phyloP scores from a whole-genome alignment of 139 green algal species.

The Gonium pectorale region DNA sequence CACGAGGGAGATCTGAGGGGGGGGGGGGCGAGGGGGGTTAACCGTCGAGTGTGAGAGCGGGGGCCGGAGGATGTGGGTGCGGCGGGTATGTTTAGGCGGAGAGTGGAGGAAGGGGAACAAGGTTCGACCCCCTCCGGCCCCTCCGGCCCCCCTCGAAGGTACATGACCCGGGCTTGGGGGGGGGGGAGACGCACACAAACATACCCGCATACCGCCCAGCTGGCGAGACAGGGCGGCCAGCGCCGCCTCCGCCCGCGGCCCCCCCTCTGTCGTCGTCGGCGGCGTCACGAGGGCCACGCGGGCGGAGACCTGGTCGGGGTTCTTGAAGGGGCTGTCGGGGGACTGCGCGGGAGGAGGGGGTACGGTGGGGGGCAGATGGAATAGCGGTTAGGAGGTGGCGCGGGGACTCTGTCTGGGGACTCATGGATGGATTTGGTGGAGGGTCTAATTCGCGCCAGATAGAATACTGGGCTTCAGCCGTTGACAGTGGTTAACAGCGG shows the following conservation, averaged over 20 bases:
- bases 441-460: not conserved
- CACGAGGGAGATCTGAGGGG: slow-evolving; percentile 7
- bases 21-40: no score
- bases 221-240: no score
- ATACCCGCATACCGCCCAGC: no score
- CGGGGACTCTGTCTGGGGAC: no score
- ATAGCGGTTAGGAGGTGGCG: not conserved
- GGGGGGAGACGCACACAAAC: no score
- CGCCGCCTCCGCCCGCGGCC: no score
- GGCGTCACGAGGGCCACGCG: slow-evolving; percentile 33
- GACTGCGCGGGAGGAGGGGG: slow-evolving; percentile 7
- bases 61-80: no score
- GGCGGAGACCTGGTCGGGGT: slow-evolving; percentile 41
- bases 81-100: not conserved
- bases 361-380: not conserved
- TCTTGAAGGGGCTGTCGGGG: slow-evolving; percentile 35
- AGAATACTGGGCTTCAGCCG: not conserved
- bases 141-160: no score
- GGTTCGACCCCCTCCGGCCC: not conserved
- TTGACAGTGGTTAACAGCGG: not conserved
- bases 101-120: not conserved
- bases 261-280: not conserved
- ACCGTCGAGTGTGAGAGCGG: no score
- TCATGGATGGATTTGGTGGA: not conserved
- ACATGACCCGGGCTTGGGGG: no score